Conservation (phyloP, 2,329 filamentous ascomycete species). For the Madurella mycetomatis region DNA sequence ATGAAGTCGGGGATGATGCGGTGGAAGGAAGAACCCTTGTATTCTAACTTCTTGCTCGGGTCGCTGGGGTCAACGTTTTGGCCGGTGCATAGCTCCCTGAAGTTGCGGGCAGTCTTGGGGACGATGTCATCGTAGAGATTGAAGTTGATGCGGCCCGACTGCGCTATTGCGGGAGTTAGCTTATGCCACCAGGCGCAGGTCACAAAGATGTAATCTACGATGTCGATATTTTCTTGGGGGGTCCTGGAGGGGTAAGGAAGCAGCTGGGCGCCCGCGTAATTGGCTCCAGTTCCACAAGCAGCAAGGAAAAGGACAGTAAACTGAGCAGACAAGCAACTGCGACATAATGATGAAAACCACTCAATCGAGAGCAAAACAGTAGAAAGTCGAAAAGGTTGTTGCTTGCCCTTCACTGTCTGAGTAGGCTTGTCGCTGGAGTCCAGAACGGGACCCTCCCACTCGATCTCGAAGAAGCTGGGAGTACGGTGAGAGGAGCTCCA, state of each 20-base stretch:
- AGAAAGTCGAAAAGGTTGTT: background rate
- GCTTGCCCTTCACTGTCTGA: conserved; percentile 55
- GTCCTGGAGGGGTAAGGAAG: background rate
- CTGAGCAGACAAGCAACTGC: too few species aligned
- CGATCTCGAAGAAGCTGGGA: conserved; percentile 64
- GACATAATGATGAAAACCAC: too few species aligned
- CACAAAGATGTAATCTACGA: background rate
- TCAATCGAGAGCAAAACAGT: background rate
- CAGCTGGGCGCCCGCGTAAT: conserved; percentile 9
- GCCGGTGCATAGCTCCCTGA: conserved; percentile 75
- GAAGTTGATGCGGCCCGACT: conserved; percentile 80
- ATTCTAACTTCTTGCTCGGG: conserved; percentile 45
- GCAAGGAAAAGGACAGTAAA: too few species aligned
- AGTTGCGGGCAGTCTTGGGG: conserved; percentile 84
- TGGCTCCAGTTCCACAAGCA: background rate
- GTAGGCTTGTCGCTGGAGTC: conserved; percentile 56
- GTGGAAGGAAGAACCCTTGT: conserved; percentile 81
- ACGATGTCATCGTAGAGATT: conserved; percentile 80
- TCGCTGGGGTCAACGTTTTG: conserved; percentile 60
- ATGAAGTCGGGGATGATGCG: conserved; percentile 91
- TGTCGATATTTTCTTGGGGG: background rate
- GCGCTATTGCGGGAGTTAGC: conserved; percentile 46
- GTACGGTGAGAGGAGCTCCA: conserved; percentile 10
- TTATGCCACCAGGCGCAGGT: background rate
- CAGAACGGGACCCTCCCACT: conserved; percentile 69